Evolutionary conservation across 768 basidiomycete genomes (phyloP).

Genomic region (Mycena pura): DNA sequence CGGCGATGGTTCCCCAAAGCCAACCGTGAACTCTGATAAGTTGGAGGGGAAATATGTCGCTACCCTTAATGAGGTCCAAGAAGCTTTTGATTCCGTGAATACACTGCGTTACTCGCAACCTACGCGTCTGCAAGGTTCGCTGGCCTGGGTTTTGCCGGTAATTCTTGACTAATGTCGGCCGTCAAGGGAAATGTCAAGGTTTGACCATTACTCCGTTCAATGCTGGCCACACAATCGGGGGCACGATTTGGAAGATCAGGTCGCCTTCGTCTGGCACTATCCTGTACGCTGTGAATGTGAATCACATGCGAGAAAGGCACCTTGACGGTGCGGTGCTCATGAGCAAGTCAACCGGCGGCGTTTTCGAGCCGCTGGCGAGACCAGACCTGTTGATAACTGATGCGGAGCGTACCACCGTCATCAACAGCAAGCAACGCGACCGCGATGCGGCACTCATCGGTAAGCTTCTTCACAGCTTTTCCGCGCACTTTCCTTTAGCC

Average conservation of each 20-base stretch:
- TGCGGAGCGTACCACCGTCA: constrained; percentile 82
- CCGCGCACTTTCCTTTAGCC: constrained; percentile 2
- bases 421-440: constrained; percentile 87
- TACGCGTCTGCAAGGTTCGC: constrained; percentile 86
- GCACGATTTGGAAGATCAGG: constrained; percentile 98
- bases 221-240: constrained; percentile 94
- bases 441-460: constrained; percentile 90
- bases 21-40: constrained; percentile 33
- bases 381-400: constrained; percentile 96
- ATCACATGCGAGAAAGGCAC: constrained; percentile 96
- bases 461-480: constrained; percentile 35
- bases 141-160: constrained; percentile 29
- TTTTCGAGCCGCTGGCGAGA: constrained; percentile 85
- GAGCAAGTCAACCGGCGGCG: constrained; percentile 72
- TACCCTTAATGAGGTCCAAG: constrained; percentile 84
- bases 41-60: constrained; percentile 70
- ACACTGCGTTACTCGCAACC: constrained; percentile 96
- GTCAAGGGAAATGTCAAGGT: constrained; percentile 85
- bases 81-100: constrained; percentile 91
- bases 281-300: constrained; percentile 92
- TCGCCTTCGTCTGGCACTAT: constrained; percentile 96
- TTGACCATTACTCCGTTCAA: constrained; percentile 95
- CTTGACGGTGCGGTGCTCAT: constrained; percentile 92
- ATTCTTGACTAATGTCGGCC: constrained; percentile 11
- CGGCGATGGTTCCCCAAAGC: constrained; percentile 35